Base-by-base conservation (phyloP, 768 basidiomycete genomes). In the Lentinula detonsa region DNA sequence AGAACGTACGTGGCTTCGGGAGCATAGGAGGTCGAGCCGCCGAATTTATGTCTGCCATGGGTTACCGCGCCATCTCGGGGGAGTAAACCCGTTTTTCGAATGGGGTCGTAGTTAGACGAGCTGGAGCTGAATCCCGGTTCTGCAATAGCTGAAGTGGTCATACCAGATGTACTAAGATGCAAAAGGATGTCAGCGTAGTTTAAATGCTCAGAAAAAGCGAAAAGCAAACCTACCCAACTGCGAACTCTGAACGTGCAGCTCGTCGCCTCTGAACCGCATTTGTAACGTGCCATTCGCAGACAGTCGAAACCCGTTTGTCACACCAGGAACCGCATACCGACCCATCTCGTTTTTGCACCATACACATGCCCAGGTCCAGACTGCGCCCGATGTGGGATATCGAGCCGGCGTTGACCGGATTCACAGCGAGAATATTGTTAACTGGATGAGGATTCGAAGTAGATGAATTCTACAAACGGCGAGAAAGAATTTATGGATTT, bases 261-360 rank as follows among this genome's bases (percentile, higher is more conserved):
- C 94, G 80, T 15, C 82, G 78, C 21, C 85, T 76, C 71, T 92
- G 81, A 3, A 98, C 85, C 0, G 95, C 91, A 23, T 81, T 80
- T 63, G 93, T 87, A 43, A 98, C 72, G 74, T 99, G 97, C 73
- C 84, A 99, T 46, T 98, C 95, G 72, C 97, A 99, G 3, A 91
- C 87, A 18, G 91, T 88, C 70, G 85, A 81, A 67, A 90, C 81
- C 33, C 94, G 87, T 65, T 88, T 93, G 74, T 99, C 96, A 54
- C 87, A 92, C 96, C 96, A 98, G 58, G 85, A 82, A 8, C 86
- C 86, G 66, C 97, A 98, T 1, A 78, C 67, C 55, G 88, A 87
- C 1, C 94, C 93, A 61, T 96, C 93, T 57, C 83, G 81, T 69
- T 88, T 91, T 49, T 78, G 68, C 9, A 90, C 94, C 2, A 74